phyloP scores from a whole-genome alignment of 1,139 yeast genomes.

The Wickerhamomyces sp. region DNA sequence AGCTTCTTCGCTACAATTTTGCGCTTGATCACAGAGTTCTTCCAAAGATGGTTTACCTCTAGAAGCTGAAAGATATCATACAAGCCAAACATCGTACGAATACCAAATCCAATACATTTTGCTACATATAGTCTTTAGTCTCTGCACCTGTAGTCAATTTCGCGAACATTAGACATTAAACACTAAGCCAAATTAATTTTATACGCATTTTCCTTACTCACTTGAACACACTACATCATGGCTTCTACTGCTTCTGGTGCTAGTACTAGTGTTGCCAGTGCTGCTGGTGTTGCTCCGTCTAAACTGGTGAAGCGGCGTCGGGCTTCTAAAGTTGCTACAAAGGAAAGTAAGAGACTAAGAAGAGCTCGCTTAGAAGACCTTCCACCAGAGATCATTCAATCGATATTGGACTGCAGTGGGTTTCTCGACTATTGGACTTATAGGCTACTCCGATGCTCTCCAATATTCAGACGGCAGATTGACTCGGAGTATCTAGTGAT shows the following conservation, averaged over 20 bases:
- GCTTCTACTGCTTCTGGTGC: too few relatives aligned
- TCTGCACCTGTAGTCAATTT: too few relatives aligned
- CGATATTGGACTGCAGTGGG: background rate
- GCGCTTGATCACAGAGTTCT: slow-evolving; percentile 19
- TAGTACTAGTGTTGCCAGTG: too few relatives aligned
- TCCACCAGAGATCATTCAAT: slow-evolving; percentile 3
- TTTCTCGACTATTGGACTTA: slow-evolving; percentile 2
- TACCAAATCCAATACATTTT: background rate
- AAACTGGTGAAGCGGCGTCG: background rate
- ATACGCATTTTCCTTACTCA: too few relatives aligned
- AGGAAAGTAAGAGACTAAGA: background rate
- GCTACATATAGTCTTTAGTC: too few relatives aligned
- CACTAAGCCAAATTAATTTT: too few relatives aligned
- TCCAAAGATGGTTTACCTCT: slow-evolving; percentile 18
- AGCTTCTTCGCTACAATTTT: slow-evolving; percentile 17
- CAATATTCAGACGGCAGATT: background rate
- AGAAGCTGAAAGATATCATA: too few relatives aligned
- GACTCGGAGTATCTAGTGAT: slow-evolving; percentile 1
- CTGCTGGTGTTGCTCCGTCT: slow-evolving; percentile 2
- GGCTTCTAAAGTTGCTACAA: background rate
- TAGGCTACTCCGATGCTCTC: slow-evolving; percentile 2
- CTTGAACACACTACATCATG: too few relatives aligned
- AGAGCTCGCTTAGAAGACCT: slow-evolving; percentile 1
- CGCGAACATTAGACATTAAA: too few relatives aligned
- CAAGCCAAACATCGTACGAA: background rate